These are phyloP conservation scores for Kwoniella shivajii DNA, from an alignment of 1,284 basidiomycete species.

Conservation along the genomic window DNA sequence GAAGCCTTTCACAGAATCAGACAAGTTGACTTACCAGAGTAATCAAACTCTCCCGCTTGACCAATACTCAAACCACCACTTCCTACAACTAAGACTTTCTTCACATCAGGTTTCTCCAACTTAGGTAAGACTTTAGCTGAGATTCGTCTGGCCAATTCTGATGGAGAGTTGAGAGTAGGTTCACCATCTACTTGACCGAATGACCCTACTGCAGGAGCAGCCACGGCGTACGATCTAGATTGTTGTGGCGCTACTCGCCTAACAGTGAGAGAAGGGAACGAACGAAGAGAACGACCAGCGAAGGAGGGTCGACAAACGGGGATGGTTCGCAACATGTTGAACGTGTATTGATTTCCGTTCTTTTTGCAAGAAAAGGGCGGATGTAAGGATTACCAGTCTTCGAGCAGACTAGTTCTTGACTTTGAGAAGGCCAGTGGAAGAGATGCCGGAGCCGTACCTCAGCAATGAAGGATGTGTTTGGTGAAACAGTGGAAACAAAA, in stretches of 20 bases:
- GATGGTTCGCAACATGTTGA: constrained; percentile 21
- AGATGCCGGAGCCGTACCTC: too few relatives aligned
- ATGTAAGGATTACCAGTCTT: too few relatives aligned
- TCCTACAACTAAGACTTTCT: constrained; percentile 95
- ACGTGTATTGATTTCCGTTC: too few relatives aligned
- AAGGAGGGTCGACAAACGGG: constrained; percentile 14
- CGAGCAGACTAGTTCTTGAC: too few relatives aligned
- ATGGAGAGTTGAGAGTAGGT: constrained; percentile 85
- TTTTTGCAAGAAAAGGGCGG: too few relatives aligned
- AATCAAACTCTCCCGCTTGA: constrained; percentile 99
- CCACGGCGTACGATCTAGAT: constrained; percentile 60
- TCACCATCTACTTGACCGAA: constrained; percentile 69
- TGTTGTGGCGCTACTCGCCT: constrained; percentile 5
- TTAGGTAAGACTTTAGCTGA: constrained; percentile 84
- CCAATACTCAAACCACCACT: constrained; percentile 96
- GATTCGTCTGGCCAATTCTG: constrained; percentile 85
- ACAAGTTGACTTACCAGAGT: constrained; percentile 69
- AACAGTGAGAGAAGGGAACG: constrained; percentile 1
- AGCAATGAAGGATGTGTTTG: too few relatives aligned
- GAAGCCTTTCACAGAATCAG: not conserved
- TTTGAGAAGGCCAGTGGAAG: too few relatives aligned
- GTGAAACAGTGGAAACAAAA: too few relatives aligned
- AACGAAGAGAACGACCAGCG: constrained; percentile 9
- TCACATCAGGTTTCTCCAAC: constrained; percentile 79
- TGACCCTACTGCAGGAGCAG: constrained; percentile 74